These are phyloP conservation scores for Lachnellula arida DNA, from an alignment of 2,329 filamentous ascomycete genomes.

Conservation along the genomic window DNA sequence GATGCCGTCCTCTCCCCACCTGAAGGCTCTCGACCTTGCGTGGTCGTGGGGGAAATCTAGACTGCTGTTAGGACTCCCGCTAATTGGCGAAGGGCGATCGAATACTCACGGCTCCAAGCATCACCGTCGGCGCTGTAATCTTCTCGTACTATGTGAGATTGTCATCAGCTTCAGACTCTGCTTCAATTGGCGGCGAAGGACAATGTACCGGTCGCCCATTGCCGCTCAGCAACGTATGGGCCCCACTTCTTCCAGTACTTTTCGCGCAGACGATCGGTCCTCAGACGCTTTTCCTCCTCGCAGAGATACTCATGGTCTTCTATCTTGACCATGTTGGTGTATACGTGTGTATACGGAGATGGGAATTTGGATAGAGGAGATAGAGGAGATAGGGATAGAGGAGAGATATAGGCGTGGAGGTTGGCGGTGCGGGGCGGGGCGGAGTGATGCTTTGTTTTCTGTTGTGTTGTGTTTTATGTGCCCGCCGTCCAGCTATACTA, in stretches of 20 bases:
- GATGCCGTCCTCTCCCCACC: constrained; percentile 97
- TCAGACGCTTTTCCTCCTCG: constrained; percentile 84
- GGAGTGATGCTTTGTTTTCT: constrained; percentile 1
- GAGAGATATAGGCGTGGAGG: constrained; percentile 2
- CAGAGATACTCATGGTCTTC: constrained; percentile 84
- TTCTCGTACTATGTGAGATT: constrained; percentile 63
- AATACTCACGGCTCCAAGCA: constrained; percentile 83
- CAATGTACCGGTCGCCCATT: constrained; percentile 81
- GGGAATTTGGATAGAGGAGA: background rate
- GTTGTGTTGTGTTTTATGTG: too few species aligned
- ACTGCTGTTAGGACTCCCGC: constrained; percentile 26
- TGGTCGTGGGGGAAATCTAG: constrained; percentile 91
- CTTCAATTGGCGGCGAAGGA: background rate
- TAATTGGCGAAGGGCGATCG: background rate
- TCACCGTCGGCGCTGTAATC: constrained; percentile 88
- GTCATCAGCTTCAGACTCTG: constrained; percentile 7
- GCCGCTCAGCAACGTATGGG: constrained; percentile 85
- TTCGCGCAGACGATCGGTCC: constrained; percentile 73
- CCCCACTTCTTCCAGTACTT: constrained; percentile 99
- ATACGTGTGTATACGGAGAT: background rate
- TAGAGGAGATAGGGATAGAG: background rate
- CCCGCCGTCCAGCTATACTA: too few species aligned
- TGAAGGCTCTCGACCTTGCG: constrained; percentile 79
- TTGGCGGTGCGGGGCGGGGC: constrained; percentile 3
- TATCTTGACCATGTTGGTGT: constrained; percentile 74